These are phyloP conservation scores for Lipomyces starkeyi DNA, from an alignment of 805 yeast species.

Conservation along the genomic window DNA sequence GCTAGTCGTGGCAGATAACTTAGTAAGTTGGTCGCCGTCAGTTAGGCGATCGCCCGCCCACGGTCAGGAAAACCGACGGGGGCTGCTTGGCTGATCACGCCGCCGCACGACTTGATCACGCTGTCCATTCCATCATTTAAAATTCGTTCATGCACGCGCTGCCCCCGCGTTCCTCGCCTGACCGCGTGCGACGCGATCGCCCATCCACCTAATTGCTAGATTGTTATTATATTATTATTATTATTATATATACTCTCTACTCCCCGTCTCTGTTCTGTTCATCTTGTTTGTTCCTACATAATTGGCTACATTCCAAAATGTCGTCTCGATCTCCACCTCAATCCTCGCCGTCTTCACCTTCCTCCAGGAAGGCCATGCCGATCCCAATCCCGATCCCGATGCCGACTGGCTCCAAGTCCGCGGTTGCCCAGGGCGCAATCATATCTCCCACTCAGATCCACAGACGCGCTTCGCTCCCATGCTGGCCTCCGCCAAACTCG, in stretches of 20 bases:
- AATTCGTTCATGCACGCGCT: slow-evolving; percentile 1
- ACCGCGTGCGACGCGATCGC: not conserved
- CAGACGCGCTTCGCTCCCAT: slow-evolving; percentile 19
- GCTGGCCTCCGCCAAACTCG: slow-evolving; percentile 17
- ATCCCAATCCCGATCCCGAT: slow-evolving; percentile 34
- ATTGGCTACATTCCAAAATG: not conserved
- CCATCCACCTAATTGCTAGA: not conserved
- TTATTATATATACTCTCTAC: not conserved
- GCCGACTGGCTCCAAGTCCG: slow-evolving; percentile 26
- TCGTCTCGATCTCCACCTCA: slow-evolving; percentile 6
- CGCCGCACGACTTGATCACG: slow-evolving; percentile 3
- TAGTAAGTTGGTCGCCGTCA: too few relatives aligned
- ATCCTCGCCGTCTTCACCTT: slow-evolving; percentile 7
- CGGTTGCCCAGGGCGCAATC: slow-evolving; percentile 17
- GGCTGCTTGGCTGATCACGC: not conserved
- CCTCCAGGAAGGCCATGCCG: slow-evolving; percentile 10
- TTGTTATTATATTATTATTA: not conserved
- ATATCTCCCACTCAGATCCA: slow-evolving; percentile 35
- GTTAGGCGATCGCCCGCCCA: too few relatives aligned
- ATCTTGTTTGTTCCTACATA: not conserved
- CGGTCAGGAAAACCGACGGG: too few relatives aligned
- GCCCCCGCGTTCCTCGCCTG: not conserved
- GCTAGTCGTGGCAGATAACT: too few relatives aligned
- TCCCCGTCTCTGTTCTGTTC: not conserved
- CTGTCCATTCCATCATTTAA: not conserved